Base-by-base conservation (phyloP, 164 flowering plant species). In the Kalanchoe fedtschenkoi region DNA sequence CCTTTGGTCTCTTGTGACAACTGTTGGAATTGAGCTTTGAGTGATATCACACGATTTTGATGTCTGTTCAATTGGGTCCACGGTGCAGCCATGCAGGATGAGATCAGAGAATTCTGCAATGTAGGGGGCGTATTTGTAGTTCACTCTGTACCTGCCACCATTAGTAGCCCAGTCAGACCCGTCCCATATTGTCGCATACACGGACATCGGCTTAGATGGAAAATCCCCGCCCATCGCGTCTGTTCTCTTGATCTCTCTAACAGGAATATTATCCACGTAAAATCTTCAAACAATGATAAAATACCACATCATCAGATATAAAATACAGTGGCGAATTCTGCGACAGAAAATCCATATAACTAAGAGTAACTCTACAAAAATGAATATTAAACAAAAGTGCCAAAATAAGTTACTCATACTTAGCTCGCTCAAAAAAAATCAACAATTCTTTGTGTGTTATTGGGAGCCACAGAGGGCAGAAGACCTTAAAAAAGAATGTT, bases 111-210 rank as follows among this genome's bases (percentile, higher is more conserved):
- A 87, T 30, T 84, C 66, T 0, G 96, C 80, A 0, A 80, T 67
- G 72, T 77, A 91, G 1, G 97, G 97, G 17, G 95, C 85, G 19
- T 85, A 89, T 64, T 79, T 91, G 82, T 89, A 91, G 55, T 80
- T 84, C 5, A 89, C 90, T 69, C 74, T 77, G 81, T 85, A 91
- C 34, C 76, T 81, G 53, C 97, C 97, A 34, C 96, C 96, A 61
- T 76, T 81, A 29, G 97, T 87, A 43, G 96, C 97, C 97, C 97
- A 91, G 42, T 71, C 76, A 1, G 97, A 91, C 2, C 82, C 97
- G 66, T 91, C 97, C 97, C 97, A 91, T 57, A 91, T 85, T 35
- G 97, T 91, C 17, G 91, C 86, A 68, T 86, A 88, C 55, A 91
- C 46, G 19, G 96, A 77, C 97, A 91, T 91, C 13, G 97, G 97